Conservation (phyloP, 192 early-diverging fungal genomes). For the Backusella psychrophila region DNA sequence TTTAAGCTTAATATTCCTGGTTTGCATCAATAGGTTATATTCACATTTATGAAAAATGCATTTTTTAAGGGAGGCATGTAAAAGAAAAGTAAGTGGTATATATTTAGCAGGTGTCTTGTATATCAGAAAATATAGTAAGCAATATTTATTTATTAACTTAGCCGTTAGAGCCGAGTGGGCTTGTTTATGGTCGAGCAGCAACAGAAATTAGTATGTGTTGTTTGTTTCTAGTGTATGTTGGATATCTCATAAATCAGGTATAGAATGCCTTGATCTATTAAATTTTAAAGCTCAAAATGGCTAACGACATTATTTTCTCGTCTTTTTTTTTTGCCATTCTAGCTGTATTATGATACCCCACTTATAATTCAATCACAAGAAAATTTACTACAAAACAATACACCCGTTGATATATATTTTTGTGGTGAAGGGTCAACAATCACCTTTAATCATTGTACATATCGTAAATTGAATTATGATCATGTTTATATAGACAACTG, state of each 20-base stretch:
- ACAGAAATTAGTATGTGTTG: not conserved
- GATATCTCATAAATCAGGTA: not conserved
- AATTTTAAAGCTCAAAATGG: not conserved
- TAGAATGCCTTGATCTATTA: not conserved
- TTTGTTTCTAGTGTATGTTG: not conserved
- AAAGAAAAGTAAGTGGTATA: not conserved
- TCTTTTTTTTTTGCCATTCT: not conserved
- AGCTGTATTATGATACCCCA: constrained; percentile 1
- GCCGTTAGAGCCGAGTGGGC: not conserved
- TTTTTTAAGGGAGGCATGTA: not conserved
- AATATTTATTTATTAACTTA: not conserved
- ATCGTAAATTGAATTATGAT: not conserved
- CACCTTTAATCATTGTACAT: not conserved
- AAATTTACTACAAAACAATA: not conserved
- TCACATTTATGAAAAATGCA: not conserved
- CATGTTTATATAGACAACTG: not conserved
- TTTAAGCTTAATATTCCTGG: not conserved
- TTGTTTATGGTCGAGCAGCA: not conserved
- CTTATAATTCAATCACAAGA: not conserved
- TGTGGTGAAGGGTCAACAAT: not conserved
- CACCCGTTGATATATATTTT: constrained; percentile 10
- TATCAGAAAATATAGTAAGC: not conserved
- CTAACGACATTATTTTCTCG: not conserved
- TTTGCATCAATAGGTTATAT: not conserved
- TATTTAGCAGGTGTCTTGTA: not conserved